Evolutionary conservation across 768 basidiomycete species (phyloP).

Genomic region (Termitomyces bulborhizus): DNA sequence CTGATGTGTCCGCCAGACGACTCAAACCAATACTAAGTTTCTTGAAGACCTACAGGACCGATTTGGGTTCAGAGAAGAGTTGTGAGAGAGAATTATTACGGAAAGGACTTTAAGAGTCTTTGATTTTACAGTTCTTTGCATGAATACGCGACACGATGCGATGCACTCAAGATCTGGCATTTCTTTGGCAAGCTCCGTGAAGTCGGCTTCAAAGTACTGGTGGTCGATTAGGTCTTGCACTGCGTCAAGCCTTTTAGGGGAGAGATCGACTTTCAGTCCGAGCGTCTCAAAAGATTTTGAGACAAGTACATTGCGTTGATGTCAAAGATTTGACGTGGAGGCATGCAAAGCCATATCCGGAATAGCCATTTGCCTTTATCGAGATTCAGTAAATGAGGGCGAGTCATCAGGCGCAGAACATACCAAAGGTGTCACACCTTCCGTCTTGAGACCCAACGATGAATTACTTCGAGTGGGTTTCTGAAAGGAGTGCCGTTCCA

Average conservation of each 20-base stretch:
- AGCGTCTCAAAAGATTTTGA: not conserved
- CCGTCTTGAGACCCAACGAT: too few species aligned
- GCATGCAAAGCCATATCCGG: slow-evolving; percentile 95
- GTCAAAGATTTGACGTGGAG: slow-evolving; percentile 70
- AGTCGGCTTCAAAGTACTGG: slow-evolving; percentile 68
- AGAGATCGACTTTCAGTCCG: not conserved
- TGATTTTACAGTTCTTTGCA: slow-evolving; percentile 82
- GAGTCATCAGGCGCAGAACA: slow-evolving; percentile 13
- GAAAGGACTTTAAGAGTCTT: slow-evolving; percentile 79
- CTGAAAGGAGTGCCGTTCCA: too few species aligned
- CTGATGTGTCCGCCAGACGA: slow-evolving; percentile 58
- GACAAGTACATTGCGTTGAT: slow-evolving; percentile 79
- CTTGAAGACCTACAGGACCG: slow-evolving; percentile 56
- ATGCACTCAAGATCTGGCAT: slow-evolving; percentile 85
- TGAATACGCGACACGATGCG: slow-evolving; percentile 87
- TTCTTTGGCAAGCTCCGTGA: slow-evolving; percentile 70
- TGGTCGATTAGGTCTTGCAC: slow-evolving; percentile 87
- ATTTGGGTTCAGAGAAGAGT: not conserved
- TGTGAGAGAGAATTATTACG: slow-evolving; percentile 28
- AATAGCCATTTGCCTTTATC: slow-evolving; percentile 84
- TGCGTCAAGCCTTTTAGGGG: slow-evolving; percentile 72
- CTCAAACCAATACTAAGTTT: slow-evolving; percentile 63
- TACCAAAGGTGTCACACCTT: slow-evolving; percentile 49
- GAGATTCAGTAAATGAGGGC: slow-evolving; percentile 2
- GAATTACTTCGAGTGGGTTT: too few species aligned